phyloP scores from a whole-genome alignment of 805 yeast species.

The Tetrapisispora fleetii region DNA sequence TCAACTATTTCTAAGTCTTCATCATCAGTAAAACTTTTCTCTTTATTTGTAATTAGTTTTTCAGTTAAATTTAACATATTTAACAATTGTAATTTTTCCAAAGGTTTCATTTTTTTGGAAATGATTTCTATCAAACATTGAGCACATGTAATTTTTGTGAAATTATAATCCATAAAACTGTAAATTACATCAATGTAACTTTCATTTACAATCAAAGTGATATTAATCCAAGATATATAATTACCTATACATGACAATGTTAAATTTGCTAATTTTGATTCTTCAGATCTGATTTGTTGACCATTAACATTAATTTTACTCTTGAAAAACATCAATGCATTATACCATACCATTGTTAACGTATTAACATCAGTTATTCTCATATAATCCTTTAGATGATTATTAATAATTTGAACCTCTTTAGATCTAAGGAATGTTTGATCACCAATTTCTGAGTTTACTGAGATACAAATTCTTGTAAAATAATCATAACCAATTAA shows the following conservation, averaged over 20 bases:
- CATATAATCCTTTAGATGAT: conserved; percentile 68
- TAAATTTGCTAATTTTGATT: conserved; percentile 20
- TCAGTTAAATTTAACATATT: conserved; percentile 57
- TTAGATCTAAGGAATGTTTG: conserved; percentile 67
- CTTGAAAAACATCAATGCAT: conserved; percentile 20
- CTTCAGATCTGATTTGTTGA: not conserved
- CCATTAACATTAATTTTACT: conserved; percentile 8
- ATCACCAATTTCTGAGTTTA: conserved; percentile 91
- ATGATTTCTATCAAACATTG: conserved; percentile 46
- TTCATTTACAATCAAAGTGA: conserved; percentile 48
- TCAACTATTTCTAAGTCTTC: conserved; percentile 63
- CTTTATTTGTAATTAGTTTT: conserved; percentile 29
- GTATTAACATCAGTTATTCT: conserved; percentile 64
- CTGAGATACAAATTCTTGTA: conserved; percentile 56
- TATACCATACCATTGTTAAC: conserved; percentile 59
- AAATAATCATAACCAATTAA: conserved; percentile 56
- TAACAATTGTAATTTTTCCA: conserved; percentile 53
- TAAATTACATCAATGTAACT: conserved; percentile 50
- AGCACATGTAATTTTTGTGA: conserved; percentile 50
- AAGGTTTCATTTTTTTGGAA: conserved; percentile 69
- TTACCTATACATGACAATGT: conserved; percentile 61
- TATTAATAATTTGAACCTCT: conserved; percentile 54
- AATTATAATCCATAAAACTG: conserved; percentile 41
- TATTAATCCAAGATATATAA: conserved; percentile 89
- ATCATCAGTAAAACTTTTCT: conserved; percentile 33